A percentile compares a stretch with the other conserved stretches of the same genome.
Evolutionary conservation across 192 early-diverging fungal genomes (phyloP).

Genomic region (Coemansia sp.): DNA sequence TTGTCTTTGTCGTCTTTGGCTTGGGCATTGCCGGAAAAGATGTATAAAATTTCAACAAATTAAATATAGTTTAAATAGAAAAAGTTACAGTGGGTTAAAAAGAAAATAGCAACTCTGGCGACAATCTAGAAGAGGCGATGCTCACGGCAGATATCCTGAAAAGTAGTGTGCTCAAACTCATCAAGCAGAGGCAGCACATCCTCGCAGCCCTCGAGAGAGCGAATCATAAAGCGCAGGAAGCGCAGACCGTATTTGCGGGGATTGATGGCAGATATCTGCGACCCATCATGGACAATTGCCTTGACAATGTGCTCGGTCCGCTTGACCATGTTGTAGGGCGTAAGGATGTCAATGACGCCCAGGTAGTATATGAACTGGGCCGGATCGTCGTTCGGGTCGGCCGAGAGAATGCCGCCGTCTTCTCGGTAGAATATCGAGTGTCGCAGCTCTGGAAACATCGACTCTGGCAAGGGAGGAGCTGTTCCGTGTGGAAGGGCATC

Average conservation of each 20-base stretch:
- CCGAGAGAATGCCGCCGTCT: constrained; percentile 83
- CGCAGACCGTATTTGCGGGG: constrained; percentile 85
- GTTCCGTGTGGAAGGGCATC: constrained; percentile 41
- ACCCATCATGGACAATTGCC: constrained; percentile 68
- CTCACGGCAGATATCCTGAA: constrained; percentile 46
- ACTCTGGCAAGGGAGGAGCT: constrained; percentile 49
- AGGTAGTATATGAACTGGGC: constrained; percentile 85
- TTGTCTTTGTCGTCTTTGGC: not conserved
- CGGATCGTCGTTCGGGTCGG: constrained; percentile 69
- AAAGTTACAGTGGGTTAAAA: not conserved
- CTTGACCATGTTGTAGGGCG: constrained; percentile 88
- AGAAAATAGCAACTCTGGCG: not conserved
- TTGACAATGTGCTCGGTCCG: constrained; percentile 90
- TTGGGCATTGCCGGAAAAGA: constrained; percentile 5
- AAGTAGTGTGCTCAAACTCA: constrained; percentile 51
- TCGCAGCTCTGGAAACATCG: constrained; percentile 55
- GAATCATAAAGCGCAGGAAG: constrained; percentile 88
- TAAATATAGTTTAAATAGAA: not conserved
- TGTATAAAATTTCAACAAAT: not conserved
- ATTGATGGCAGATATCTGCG: constrained; percentile 84
- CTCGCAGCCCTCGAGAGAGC: constrained; percentile 57
- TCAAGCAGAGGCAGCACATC: constrained; percentile 53
- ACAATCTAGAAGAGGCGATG: constrained; percentile 30
- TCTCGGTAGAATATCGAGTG: constrained; percentile 89
- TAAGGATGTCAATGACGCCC: constrained; percentile 98